Conservation (phyloP, 2,329 filamentous ascomycete species). For the Fusarium nygamai region DNA sequence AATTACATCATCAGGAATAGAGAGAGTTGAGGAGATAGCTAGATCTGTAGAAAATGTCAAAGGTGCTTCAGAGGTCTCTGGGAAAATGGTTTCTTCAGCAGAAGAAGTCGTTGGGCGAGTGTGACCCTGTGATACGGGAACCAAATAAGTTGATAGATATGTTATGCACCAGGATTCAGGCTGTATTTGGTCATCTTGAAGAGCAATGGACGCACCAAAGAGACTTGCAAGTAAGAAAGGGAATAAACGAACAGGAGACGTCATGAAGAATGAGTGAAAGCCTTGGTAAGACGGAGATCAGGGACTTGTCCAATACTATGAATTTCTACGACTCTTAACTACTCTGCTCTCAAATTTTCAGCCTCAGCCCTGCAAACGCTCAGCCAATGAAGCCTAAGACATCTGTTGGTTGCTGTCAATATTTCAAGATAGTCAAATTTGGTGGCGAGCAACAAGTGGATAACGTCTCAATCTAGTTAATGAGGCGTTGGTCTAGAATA, state of each 20-base stretch:
- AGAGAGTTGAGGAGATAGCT: not conserved
- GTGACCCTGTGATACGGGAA: not conserved
- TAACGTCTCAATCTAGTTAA: not conserved
- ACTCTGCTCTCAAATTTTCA: not conserved
- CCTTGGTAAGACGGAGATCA: not conserved
- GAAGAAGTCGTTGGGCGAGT: not conserved
- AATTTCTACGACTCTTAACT: not conserved
- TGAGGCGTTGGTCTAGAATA: not conserved
- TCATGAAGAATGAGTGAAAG: not conserved
- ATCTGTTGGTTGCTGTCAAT: not conserved
- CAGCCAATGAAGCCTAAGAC: not conserved
- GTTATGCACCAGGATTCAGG: not conserved
- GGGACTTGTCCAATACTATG: not conserved
- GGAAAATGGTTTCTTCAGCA: not conserved
- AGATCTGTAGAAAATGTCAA: not conserved
- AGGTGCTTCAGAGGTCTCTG: not conserved
- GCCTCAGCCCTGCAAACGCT: not conserved
- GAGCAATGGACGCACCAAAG: not conserved
- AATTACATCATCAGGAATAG: not conserved
- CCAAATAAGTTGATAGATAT: slow-evolving; percentile 1
- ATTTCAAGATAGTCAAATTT: no score
- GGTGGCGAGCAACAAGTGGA: not conserved
- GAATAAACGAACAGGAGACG: not conserved
- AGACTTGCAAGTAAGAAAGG: not conserved
- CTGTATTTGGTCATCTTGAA: not conserved